phyloP scores from a whole-genome alignment of 1,284 basidiomycete genomes.

The Inonotus obliquus region DNA sequence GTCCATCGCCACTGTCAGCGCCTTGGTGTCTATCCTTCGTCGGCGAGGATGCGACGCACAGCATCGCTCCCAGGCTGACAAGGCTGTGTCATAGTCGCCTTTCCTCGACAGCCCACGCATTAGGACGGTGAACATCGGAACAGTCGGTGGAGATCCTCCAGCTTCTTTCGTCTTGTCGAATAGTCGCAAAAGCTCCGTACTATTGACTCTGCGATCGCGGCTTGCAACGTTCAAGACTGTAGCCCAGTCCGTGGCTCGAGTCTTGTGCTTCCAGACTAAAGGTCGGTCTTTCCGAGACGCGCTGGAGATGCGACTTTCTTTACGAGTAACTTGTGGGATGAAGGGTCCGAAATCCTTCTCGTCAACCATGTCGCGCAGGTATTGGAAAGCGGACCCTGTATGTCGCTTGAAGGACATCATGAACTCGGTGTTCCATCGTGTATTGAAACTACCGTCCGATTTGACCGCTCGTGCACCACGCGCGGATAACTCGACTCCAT shows the following conservation, averaged over 20 bases:
- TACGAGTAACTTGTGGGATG: not conserved
- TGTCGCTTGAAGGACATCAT: slow-evolving; percentile 31
- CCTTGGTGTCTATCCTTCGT: slow-evolving; percentile 40
- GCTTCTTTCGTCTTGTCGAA: slow-evolving; percentile 29
- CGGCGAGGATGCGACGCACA: slow-evolving; percentile 29
- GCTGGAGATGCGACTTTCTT: not conserved
- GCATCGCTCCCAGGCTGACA: slow-evolving; percentile 36
- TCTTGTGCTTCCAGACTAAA: not conserved
- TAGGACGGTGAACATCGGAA: slow-evolving; percentile 43
- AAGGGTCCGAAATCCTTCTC: slow-evolving; percentile 9
- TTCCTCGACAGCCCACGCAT: slow-evolving; percentile 49
- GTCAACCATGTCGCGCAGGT: slow-evolving; percentile 34
- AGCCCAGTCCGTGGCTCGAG: slow-evolving; percentile 11
- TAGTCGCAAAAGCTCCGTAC: slow-evolving; percentile 34
- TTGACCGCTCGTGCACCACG: not conserved
- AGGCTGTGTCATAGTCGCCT: slow-evolving; percentile 34
- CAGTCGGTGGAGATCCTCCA: slow-evolving; percentile 32
- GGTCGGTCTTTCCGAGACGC: not conserved
- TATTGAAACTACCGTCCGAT: slow-evolving; percentile 11
- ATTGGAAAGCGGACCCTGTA: slow-evolving; percentile 41
- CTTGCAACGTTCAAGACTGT: slow-evolving; percentile 32
- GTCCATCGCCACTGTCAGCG: slow-evolving; percentile 47
- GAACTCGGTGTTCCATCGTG: slow-evolving; percentile 30
- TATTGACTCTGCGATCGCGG: slow-evolving; percentile 27
- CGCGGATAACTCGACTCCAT: slow-evolving; percentile 17